Conservation (phyloP, 805 yeast genomes). For the Ogataea paradorogensis region DNA sequence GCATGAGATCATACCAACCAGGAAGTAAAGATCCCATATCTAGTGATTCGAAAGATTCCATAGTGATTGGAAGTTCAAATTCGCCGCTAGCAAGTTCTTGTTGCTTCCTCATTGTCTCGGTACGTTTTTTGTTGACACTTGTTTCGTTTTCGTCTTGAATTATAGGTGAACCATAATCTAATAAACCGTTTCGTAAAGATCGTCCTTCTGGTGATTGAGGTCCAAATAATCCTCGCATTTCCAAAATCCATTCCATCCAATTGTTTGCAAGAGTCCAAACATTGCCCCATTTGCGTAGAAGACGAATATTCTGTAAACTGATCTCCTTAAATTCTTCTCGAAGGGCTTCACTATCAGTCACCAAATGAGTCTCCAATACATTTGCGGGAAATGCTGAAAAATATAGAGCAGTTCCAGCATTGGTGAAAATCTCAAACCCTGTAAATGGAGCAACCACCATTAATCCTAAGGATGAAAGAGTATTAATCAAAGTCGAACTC, state of each 20-base stretch:
- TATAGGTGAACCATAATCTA: slow-evolving; percentile 15
- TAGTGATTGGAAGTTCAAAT: slow-evolving; percentile 1
- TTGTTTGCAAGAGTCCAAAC: slow-evolving; percentile 33
- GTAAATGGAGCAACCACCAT: slow-evolving; percentile 40
- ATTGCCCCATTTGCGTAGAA: slow-evolving; percentile 28
- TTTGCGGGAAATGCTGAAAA: slow-evolving; percentile 31
- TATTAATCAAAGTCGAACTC: slow-evolving; percentile 25
- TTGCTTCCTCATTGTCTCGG: not conserved
- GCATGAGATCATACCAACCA: slow-evolving; percentile 19
- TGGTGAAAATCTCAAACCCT: slow-evolving; percentile 37
- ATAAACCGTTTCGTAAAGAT: slow-evolving; percentile 7
- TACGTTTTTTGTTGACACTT: not conserved
- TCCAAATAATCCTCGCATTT: slow-evolving; percentile 23
- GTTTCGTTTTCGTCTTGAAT: slow-evolving; percentile 17
- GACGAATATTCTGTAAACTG: slow-evolving; percentile 24
- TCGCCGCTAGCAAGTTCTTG: slow-evolving; percentile 1
- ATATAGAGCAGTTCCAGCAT: slow-evolving; percentile 35
- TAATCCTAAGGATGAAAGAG: slow-evolving; percentile 22
- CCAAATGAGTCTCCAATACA: slow-evolving; percentile 23
- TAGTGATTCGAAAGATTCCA: slow-evolving; percentile 8
- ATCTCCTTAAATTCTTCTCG: slow-evolving; percentile 20
- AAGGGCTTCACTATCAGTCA: slow-evolving; percentile 9
- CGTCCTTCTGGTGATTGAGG: slow-evolving; percentile 5
- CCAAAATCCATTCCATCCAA: slow-evolving; percentile 31
- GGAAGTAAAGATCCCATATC: slow-evolving; percentile 17